phyloP scores from a whole-genome alignment of 129 eudicot species.

The Pseudognaphalium luteoalbum region DNA sequence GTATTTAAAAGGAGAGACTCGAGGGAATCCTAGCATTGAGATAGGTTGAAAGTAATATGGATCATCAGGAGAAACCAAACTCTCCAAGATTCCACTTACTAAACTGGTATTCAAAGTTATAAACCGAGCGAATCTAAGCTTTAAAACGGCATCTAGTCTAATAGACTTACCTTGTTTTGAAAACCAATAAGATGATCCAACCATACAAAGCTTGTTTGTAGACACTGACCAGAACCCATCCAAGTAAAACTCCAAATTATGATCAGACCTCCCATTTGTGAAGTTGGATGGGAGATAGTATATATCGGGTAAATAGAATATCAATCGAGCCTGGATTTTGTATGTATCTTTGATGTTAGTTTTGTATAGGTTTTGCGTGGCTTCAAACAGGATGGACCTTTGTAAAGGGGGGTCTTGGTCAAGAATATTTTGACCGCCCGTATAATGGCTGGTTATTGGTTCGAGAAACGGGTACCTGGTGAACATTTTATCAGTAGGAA shows the following conservation, averaged over 20 bases:
- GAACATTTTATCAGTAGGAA: slow-evolving; percentile 30
- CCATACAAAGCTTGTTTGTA: slow-evolving; percentile 57
- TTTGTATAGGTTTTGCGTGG: slow-evolving; percentile 26
- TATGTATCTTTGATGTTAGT: slow-evolving; percentile 37
- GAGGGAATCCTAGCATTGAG: slow-evolving; percentile 49
- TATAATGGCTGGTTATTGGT: slow-evolving; percentile 30
- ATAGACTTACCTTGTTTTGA: slow-evolving; percentile 32
- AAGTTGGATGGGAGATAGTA: slow-evolving; percentile 19
- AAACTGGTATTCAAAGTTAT: slow-evolving; percentile 45
- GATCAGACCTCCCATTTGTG: slow-evolving; percentile 3
- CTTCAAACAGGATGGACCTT: slow-evolving; percentile 31
- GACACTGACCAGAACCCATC: slow-evolving; percentile 76
- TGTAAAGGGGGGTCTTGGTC: slow-evolving; percentile 26
- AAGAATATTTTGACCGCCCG: slow-evolving; percentile 51
- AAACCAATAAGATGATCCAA: slow-evolving; percentile 54
- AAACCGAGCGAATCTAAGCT: slow-evolving; percentile 45
- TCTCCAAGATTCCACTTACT: slow-evolving; percentile 61
- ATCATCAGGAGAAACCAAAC: slow-evolving; percentile 43
- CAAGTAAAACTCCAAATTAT: slow-evolving; percentile 38
- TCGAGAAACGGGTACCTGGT: slow-evolving; percentile 29
- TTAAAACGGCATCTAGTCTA: slow-evolving; percentile 53
- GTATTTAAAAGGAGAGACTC: slow-evolving; percentile 33
- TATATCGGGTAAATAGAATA: slow-evolving; percentile 19
- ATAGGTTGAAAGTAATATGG: slow-evolving; percentile 52
- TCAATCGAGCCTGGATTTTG: slow-evolving; percentile 50